Conservation (phyloP, 2,329 filamentous ascomycete species). For the Microdochium nivale region DNA sequence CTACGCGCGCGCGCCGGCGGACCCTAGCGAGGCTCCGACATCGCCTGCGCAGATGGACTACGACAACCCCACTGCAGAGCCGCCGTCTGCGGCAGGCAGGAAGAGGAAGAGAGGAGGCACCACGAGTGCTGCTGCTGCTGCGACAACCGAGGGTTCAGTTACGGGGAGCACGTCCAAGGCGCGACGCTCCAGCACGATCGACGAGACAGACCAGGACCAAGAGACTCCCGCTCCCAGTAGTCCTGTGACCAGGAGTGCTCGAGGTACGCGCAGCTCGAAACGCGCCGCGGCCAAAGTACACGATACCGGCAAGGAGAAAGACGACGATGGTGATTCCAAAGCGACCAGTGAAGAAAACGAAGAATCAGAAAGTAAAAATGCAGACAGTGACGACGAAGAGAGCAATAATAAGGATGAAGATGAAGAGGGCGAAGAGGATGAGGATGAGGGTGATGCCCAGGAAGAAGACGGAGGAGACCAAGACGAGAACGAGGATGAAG, state of each 20-base stretch:
- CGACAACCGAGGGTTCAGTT: slow-evolving; percentile 31
- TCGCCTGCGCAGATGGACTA: slow-evolving; percentile 38
- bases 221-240: slow-evolving; percentile 31
- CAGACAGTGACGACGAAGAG: slow-evolving; percentile 1
- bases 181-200: slow-evolving; percentile 36
- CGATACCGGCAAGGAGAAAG: slow-evolving; percentile 9
- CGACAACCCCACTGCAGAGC: slow-evolving; percentile 10
- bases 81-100: slow-evolving; percentile 18
- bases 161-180: slow-evolving; percentile 39
- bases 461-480: slow-evolving; percentile 7
- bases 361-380: slow-evolving; percentile 9
- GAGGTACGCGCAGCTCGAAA: slow-evolving; percentile 34
- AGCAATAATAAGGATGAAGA: slow-evolving; percentile 6
- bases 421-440: slow-evolving; percentile 7
- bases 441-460: slow-evolving; percentile 9
- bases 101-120: slow-evolving; percentile 37
- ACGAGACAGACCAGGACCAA: slow-evolving; percentile 42
- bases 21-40: slow-evolving; percentile 36
- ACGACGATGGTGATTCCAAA: slow-evolving; percentile 5
- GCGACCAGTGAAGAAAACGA: slow-evolving; percentile 10
- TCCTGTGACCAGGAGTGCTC: slow-evolving; percentile 29
- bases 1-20: slow-evolving; percentile 33
- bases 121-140: slow-evolving; percentile 20
- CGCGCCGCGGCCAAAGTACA: slow-evolving; percentile 34
- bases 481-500: not conserved